Conservation (phyloP, 1,284 basidiomycete species). For the Athelia psychrophila region DNA sequence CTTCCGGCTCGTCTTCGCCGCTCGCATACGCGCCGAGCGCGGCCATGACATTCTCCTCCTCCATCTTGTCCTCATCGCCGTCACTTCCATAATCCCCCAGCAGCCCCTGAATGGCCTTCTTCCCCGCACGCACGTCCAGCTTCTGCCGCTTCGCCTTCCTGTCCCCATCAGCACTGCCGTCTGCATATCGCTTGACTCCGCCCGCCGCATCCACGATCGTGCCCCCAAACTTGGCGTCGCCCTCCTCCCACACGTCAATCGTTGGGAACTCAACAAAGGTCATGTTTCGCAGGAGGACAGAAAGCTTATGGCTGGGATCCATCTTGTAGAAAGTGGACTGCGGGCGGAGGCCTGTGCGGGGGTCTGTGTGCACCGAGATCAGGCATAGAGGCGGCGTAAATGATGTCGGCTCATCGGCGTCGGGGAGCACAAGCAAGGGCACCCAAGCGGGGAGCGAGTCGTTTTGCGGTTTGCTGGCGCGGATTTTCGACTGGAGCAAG, state of each 20-base stretch:
- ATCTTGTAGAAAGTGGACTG: constrained; percentile 40
- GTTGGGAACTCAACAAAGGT: constrained; percentile 81
- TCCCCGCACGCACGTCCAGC: constrained; percentile 46
- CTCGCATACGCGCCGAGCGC: constrained; percentile 53
- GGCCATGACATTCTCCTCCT: constrained; percentile 38
- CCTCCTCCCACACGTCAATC: constrained; percentile 68
- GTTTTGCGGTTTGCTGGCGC: constrained; percentile 32
- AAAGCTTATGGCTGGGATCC: constrained; percentile 46
- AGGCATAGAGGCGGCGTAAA: constrained; percentile 59
- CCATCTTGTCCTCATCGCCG: constrained; percentile 39
- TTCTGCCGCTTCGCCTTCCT: constrained; percentile 49
- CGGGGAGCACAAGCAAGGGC: constrained; percentile 45
- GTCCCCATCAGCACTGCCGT: constrained; percentile 31
- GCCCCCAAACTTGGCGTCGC: constrained; percentile 48
- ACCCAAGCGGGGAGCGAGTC: constrained; percentile 51
- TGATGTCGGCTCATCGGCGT: constrained; percentile 50
- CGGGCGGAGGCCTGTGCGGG: constrained; percentile 17
- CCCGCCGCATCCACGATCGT: constrained; percentile 52
- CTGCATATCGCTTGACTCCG: constrained; percentile 29
- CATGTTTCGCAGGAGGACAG: constrained; percentile 49
- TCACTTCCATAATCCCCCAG: constrained; percentile 69
- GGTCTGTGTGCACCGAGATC: constrained; percentile 45
- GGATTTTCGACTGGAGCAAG: constrained; percentile 44
- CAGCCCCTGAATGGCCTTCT: constrained; percentile 52
- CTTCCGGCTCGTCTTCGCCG: constrained; percentile 37